A percentile compares a stretch with the other conserved stretches of the same genome.
Conservation (phyloP, 1,284 basidiomycete genomes). For the Cutaneotrichosporon sp. region DNA sequence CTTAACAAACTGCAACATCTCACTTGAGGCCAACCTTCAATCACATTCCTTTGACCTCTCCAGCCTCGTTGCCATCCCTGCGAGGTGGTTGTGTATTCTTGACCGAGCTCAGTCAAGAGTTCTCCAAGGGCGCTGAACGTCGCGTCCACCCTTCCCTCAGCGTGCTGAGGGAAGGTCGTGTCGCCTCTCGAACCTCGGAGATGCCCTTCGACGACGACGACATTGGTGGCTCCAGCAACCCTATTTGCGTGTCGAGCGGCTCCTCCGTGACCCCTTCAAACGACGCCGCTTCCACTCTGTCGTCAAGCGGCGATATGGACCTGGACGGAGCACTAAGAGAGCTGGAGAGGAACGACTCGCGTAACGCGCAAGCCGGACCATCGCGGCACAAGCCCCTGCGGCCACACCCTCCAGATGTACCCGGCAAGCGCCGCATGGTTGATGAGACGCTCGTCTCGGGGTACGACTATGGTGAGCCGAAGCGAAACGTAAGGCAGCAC, state of each 20-base stretch:
- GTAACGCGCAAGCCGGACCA: not conserved
- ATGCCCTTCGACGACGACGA: not conserved
- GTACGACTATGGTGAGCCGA: not conserved
- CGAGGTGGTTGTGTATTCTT: not conserved
- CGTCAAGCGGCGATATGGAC: not conserved
- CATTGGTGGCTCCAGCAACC: not conserved
- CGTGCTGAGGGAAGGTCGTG: not conserved
- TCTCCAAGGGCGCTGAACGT: not conserved
- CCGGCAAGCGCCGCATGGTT: not conserved
- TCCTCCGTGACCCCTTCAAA: not conserved
- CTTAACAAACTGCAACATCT: not conserved
- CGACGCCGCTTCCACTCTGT: not conserved
- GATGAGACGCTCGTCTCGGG: slow-evolving; percentile 10
- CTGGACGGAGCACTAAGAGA: not conserved
- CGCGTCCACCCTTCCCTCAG: not conserved
- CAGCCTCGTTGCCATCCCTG: not conserved
- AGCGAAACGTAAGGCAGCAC: not conserved
- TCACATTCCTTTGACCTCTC: not conserved
- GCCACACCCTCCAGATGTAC: not conserved
- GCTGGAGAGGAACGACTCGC: not conserved
- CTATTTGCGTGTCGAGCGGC: not conserved
- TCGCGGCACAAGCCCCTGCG: not conserved
- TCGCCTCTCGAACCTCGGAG: not conserved
- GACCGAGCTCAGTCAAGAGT: not conserved
- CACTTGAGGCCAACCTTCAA: not conserved